phyloP scores from a whole-genome alignment of 108 stramenopile genomes.

The Discostella pseudostelligera region DNA sequence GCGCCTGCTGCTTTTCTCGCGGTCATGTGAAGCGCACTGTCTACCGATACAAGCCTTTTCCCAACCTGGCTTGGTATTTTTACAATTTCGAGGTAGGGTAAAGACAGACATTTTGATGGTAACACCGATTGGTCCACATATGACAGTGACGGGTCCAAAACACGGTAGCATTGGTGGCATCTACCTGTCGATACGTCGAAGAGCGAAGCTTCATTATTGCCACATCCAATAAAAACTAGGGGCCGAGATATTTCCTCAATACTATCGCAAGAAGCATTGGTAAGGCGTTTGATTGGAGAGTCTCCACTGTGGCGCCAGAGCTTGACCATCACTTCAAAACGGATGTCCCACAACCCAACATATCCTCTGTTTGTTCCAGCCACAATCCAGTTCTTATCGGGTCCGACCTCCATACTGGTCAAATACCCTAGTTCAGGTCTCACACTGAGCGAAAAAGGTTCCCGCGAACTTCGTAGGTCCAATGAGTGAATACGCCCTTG shows the following conservation, averaged over 20 bases:
- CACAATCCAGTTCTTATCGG: constrained; percentile 86
- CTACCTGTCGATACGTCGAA: constrained; percentile 84
- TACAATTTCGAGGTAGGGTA: constrained; percentile 52
- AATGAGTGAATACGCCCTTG: constrained; percentile 76
- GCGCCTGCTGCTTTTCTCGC: constrained; percentile 17
- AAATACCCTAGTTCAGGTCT: constrained; percentile 89
- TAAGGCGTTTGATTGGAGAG: constrained; percentile 78
- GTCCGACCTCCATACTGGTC: constrained; percentile 81
- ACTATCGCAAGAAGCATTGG: constrained; percentile 66
- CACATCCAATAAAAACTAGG: constrained; percentile 84
- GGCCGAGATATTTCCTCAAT: constrained; percentile 55
- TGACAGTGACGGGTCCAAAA: constrained; percentile 49
- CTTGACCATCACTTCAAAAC: constrained; percentile 79
- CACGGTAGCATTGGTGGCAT: constrained; percentile 84
- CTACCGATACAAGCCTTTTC: constrained; percentile 20
- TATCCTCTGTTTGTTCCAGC: constrained; percentile 80
- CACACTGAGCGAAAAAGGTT: constrained; percentile 76
- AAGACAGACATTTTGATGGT: constrained; percentile 30
- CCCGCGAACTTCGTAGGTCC: constrained; percentile 69
- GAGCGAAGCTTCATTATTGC: constrained; percentile 88
- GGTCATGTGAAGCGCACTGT: constrained; percentile 24
- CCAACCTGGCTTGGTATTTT: constrained; percentile 12
- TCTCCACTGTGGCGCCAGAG: constrained; percentile 88
- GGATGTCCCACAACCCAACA: constrained; percentile 74
- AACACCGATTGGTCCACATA: constrained; percentile 44